Evolutionary conservation across 148 eudicot genomes (phyloP).

Genomic region (Simmondsia chinensis): DNA sequence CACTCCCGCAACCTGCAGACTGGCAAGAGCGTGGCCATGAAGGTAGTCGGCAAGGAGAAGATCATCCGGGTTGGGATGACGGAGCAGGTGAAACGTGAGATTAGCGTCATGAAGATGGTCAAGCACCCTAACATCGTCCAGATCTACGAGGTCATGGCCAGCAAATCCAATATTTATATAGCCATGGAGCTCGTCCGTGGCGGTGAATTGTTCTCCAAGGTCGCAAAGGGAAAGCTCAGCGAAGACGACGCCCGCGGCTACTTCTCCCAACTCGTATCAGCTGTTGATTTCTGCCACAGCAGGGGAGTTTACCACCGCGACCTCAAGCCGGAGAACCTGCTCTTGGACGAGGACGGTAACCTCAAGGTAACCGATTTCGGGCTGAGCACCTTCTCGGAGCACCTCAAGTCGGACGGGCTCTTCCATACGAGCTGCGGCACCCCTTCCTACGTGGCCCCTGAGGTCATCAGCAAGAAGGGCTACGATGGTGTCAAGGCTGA

Average conservation of each 20-base stretch:
- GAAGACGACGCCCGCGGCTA: constrained; percentile 43
- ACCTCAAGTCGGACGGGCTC: constrained; percentile 29
- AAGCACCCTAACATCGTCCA: constrained; percentile 59
- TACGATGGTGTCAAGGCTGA: constrained; percentile 77
- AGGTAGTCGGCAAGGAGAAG: constrained; percentile 67
- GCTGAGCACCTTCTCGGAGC: constrained; percentile 40
- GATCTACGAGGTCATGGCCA: constrained; percentile 71
- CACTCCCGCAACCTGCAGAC: constrained; percentile 47
- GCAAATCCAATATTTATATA: constrained; percentile 52
- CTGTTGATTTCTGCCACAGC: constrained; percentile 69
- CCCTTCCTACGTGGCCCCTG: constrained; percentile 78
- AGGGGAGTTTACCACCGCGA: constrained; percentile 79
- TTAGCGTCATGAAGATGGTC: constrained; percentile 68
- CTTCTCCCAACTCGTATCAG: constrained; percentile 62
- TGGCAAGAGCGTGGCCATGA: constrained; percentile 69
- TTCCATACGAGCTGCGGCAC: constrained; percentile 71
- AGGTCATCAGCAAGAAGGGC: constrained; percentile 59
- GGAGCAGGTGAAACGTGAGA: constrained; percentile 73
- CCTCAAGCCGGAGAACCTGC: constrained; percentile 56
- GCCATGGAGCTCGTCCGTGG: constrained; percentile 75
- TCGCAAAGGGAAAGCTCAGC: constrained; percentile 28
- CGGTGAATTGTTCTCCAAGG: constrained; percentile 52
- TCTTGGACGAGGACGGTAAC: constrained; percentile 40
- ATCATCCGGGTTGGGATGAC: constrained; percentile 58
- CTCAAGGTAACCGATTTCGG: constrained; percentile 76